Evolutionary conservation across 805 yeast species (phyloP).

Genomic region (Candida anglica): DNA sequence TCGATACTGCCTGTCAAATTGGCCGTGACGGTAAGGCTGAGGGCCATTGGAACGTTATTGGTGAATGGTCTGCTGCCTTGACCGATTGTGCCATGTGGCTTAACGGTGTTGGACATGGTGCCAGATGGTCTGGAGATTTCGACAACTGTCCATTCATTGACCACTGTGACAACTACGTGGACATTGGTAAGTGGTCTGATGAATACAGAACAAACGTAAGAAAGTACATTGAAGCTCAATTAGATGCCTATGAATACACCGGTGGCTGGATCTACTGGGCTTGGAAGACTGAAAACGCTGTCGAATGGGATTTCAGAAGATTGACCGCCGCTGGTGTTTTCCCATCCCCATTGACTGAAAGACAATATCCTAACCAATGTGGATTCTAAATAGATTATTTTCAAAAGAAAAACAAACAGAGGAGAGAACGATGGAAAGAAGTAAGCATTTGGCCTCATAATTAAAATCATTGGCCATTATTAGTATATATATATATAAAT

Average conservation of each 20-base stretch:
- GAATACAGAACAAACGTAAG: slow-evolving; percentile 57
- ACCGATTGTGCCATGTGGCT: slow-evolving; percentile 90
- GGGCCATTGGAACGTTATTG: slow-evolving; percentile 71
- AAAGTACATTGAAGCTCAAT: slow-evolving; percentile 80
- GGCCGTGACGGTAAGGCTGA: slow-evolving; percentile 38
- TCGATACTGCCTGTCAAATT: slow-evolving; percentile 34
- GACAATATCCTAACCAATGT: slow-evolving; percentile 73
- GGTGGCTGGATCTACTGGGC: slow-evolving; percentile 94
- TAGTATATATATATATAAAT: neutral
- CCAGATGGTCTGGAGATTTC: slow-evolving; percentile 70
- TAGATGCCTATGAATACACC: slow-evolving; percentile 70
- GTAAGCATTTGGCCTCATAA: no score
- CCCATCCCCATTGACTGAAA: slow-evolving; percentile 74
- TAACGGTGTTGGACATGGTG: slow-evolving; percentile 81
- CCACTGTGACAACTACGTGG: slow-evolving; percentile 46
- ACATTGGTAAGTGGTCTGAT: slow-evolving; percentile 49
- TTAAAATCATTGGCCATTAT: no score
- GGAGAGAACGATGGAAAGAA: no score
- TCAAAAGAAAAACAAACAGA: neutral
- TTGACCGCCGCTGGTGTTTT: slow-evolving; percentile 58
- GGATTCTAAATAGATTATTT: slow-evolving; percentile 15
- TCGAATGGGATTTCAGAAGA: slow-evolving; percentile 82
- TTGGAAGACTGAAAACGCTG: slow-evolving; percentile 79
- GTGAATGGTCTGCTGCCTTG: slow-evolving; percentile 90
- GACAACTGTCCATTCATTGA: slow-evolving; percentile 47